Percentiles rank a stretch among this genome's conserved stretches.
Evolutionary conservation across 495 filamentous ascomycete species (phyloP).

Genomic region (Penicillium salamii): DNA sequence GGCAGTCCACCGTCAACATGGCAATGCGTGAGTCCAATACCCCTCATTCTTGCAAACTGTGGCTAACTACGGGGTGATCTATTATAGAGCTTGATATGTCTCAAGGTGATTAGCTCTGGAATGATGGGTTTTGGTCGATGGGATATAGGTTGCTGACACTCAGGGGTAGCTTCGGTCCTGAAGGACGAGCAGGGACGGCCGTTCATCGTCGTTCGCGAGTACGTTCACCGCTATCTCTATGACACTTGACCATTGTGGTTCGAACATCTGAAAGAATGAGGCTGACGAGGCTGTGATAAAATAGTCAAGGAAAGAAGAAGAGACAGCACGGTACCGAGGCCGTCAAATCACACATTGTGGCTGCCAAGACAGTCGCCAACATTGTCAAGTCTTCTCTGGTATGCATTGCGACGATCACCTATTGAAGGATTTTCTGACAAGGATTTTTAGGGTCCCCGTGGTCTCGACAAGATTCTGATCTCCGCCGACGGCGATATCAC

Average conservation of each 20-base stretch:
- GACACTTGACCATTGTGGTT: conserved; percentile 1
- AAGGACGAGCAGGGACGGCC: conserved; percentile 95
- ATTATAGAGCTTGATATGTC: conserved; percentile 73
- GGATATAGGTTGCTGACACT: conserved; percentile 24
- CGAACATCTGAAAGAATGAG: background rate
- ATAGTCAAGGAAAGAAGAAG: conserved; percentile 96
- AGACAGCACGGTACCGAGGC: conserved; percentile 94
- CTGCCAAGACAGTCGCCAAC: conserved; percentile 90
- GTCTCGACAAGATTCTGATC: conserved; percentile 98
- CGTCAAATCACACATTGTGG: conserved; percentile 96
- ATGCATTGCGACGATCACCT: conserved; percentile 13
- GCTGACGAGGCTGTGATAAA: conserved; percentile 18
- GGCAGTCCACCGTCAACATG: conserved; percentile 51
- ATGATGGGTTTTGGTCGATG: background rate
- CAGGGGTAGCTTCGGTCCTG: conserved; percentile 62
- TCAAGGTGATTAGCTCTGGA: conserved; percentile 50
- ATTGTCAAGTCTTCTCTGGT: conserved; percentile 95
- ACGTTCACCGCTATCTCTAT: conserved; percentile 42
- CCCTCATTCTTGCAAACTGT: conserved; percentile 31
- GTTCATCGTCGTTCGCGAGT: conserved; percentile 99
- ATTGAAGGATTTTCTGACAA: conserved; percentile 16
- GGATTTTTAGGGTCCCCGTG: conserved; percentile 70
- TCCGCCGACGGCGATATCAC: conserved; percentile 99
- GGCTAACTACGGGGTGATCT: conserved; percentile 25
- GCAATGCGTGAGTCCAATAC: conserved; percentile 57